Evolutionary conservation across 179 eudicot species (phyloP), one percentile per base, ranked within the genome.

Genomic region (Actinidia polygama): DNA sequence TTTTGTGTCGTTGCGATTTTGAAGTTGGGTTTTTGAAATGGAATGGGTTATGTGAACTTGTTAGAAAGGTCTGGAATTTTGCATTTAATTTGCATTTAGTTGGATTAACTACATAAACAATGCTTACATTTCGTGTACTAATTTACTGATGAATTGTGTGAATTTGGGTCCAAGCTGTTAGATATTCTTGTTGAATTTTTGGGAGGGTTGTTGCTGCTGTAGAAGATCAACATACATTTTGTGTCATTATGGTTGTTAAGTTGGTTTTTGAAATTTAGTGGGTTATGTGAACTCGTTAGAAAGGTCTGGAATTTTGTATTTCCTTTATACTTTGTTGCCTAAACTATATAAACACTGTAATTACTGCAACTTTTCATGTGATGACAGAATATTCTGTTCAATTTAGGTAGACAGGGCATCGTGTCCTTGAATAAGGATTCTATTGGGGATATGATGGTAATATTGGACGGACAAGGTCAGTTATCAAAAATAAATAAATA

Each of bases 101-200:
- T n/a, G 53, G 36, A 30, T 77, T 40, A 77, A 59, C 69, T 77
- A 23, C 54, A 57, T 30, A 76, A 76, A 36, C 30, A 58, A 57
- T 40, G 50, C 36, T 36, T 69, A 11, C 16, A 16, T 36, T 68
- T 7, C 4, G 18, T 69, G 73, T 69, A 10, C 53, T 80, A 30
- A 30, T 30, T 30, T 30, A 30, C 36, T 30, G 36, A 30, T 30
- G 36, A 30, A 30, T 30, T 30, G 36, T 30, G 36, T 40, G 14
- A 1, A 21, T 18, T 53, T 51, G 54, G 47, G 76, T 49, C 44
- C 54, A 68, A 67, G 62, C 44, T 79, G 67, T 44, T 80, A 55
- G 64, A 40, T 67, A 6, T 67, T 23, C 5, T 79, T 51, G 19
- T 21, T 23, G 40, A 50, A 23, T 62, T 5, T 59, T 40, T 77